Evolutionary conservation across 176 grass and related monocot species (phyloP), one percentile per base, ranked within the genome.

Genomic region (Sorghum bicolor): DNA sequence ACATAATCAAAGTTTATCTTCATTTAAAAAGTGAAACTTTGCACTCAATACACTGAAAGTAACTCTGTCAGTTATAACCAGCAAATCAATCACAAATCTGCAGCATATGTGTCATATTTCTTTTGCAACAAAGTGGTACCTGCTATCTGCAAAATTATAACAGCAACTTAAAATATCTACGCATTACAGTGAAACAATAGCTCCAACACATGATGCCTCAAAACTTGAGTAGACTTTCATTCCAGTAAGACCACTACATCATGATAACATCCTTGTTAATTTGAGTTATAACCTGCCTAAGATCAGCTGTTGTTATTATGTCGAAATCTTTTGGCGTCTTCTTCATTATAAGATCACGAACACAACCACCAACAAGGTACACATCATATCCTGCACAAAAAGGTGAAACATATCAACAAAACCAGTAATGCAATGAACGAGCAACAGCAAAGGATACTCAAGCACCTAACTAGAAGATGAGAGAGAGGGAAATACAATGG

Each of bases 301-400:
- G 93, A 83, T 96, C 81, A 62, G 93, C 91, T 76, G 93, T 86
- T 2, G 93, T 99, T 89, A 99, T 94, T 84, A 99, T 88, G 69
- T 99, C 93, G 68, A 94, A 99, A 86, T 99, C 93, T 88, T 99
- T 99, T 29, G 97, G 93, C 24, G 58, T 92, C 89, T 91, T 99
- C 72, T 92, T 94, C 97, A 99, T 86, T 75, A 99, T 85, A 81
- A 96, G 88, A 92, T 99, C 97, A 58, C 91, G 86, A 75, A 99
- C 97, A 87, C 91, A 99, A 67, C 97, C 93, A 24, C 91, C 93
- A 58, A 99, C 97, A 52, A 99, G 80, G 86, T 99, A 99, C 29
- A 88, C 93, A 66, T 99, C 93, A 87, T 96, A 96, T 66, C 97
- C 97, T 96, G 85, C 47, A 81, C 20, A 87, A 61, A 53, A 30